Evolutionary conservation across 306 rosid genomes (phyloP).

Genomic region (Malus sylvestris): DNA sequence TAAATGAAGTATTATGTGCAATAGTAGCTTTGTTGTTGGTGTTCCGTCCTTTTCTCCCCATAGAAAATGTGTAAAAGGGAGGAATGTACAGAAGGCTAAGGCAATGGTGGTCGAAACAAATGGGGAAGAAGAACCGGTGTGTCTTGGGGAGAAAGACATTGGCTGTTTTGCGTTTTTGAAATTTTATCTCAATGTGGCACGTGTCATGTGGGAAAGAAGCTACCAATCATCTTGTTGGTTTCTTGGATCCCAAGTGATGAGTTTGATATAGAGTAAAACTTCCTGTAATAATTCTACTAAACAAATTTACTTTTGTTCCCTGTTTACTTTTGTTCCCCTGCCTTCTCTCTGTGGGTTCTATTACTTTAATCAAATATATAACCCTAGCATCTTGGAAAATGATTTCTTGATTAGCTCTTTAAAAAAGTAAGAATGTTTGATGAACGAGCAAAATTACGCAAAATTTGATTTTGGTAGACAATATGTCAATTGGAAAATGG

Average conservation of each 20-base stretch:
- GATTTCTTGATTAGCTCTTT: too few relatives aligned
- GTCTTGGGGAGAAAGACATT: neutral
- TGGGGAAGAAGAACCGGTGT: slow-evolving; percentile 11
- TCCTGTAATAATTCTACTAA: neutral
- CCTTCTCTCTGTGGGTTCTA: too few relatives aligned
- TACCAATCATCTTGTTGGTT: neutral
- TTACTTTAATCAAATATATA: too few relatives aligned
- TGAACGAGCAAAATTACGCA: too few relatives aligned
- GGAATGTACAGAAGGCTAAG: slow-evolving; percentile 39
- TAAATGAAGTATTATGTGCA: slow-evolving; percentile 35
- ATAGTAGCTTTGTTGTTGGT: slow-evolving; percentile 10
- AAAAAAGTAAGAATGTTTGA: too few relatives aligned
- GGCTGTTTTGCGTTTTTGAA: neutral
- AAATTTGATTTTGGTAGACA: neutral
- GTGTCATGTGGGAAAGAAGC: neutral
- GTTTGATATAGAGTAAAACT: neutral
- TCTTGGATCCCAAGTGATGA: neutral
- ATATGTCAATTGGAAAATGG: too few relatives aligned
- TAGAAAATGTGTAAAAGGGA: slow-evolving; percentile 10
- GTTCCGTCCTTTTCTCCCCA: neutral
- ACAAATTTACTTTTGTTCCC: neutral
- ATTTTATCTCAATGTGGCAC: neutral
- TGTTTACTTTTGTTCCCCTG: neutral
- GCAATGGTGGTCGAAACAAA: neutral
- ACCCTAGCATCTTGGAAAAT: too few relatives aligned